phyloP scores from a whole-genome alignment of 257 asterid species.

The Solanum medicagineum region DNA sequence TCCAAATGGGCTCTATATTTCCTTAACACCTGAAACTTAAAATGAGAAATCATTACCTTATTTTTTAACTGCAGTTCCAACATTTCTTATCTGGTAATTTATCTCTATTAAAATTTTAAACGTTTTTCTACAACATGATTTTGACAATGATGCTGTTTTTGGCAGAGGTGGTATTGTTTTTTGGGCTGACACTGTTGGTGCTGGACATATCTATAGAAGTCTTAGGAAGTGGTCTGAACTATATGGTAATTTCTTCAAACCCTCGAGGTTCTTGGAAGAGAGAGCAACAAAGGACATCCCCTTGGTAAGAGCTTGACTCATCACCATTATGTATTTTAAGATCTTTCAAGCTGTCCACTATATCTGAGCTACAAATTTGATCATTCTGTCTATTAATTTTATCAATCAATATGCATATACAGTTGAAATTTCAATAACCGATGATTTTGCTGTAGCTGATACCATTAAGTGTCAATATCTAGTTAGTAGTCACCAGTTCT shows the following conservation, averaged over 20 bases:
- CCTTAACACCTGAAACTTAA: neutral
- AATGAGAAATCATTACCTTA: neutral
- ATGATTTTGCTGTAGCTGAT: neutral
- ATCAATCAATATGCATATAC: neutral
- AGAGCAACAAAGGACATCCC: constrained; percentile 83
- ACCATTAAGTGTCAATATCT: neutral
- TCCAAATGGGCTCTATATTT: neutral
- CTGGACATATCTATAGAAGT: constrained; percentile 51
- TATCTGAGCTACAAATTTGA: neutral
- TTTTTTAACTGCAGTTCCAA: neutral
- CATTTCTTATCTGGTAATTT: neutral
- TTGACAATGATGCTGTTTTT: constrained; percentile 8
- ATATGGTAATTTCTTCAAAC: constrained; percentile 70
- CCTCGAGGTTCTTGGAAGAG: constrained; percentile 82
- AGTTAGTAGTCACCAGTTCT: neutral
- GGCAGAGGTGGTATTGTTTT: constrained; percentile 87
- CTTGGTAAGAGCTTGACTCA: constrained; percentile 40
- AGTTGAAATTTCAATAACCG: neutral
- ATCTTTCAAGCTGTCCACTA: neutral
- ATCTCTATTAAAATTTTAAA: neutral
- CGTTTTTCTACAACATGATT: neutral
- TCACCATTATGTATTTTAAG: neutral
- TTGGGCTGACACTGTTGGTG: constrained; percentile 97
- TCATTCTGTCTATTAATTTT: neutral
- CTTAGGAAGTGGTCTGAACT: constrained; percentile 64